These are phyloP conservation scores for Fraxinus floribunda DNA, from an alignment of 305 asterid genomes.

Conservation along the genomic window DNA sequence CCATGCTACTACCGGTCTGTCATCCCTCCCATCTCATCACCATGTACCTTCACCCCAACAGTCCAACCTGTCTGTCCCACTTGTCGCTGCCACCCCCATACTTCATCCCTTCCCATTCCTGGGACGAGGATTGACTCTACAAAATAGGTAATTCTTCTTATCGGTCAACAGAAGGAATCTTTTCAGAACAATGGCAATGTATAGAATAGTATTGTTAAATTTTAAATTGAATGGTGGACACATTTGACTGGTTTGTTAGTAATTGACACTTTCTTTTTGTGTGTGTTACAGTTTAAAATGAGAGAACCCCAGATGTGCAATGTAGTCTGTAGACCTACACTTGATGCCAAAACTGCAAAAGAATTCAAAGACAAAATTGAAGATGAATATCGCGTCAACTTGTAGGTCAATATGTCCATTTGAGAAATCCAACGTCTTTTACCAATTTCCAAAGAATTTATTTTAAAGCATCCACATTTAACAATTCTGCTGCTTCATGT, in stretches of 20 bases:
- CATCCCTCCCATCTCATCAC: neutral
- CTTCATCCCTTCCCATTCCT: neutral
- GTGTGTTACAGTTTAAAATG: slow-evolving; percentile 65
- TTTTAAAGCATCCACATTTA: neutral
- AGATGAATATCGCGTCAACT: slow-evolving; percentile 77
- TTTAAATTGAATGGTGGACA: neutral
- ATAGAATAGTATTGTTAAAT: neutral
- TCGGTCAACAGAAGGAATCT: neutral
- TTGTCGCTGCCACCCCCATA: neutral
- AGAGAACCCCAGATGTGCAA: slow-evolving; percentile 80
- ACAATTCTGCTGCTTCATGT: slow-evolving; percentile 15
- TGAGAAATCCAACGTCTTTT: slow-evolving; percentile 6
- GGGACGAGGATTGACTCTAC: neutral
- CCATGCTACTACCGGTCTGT: neutral
- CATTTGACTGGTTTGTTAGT: slow-evolving; percentile 1
- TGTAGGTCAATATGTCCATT: slow-evolving; percentile 42
- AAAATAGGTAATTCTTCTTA: neutral
- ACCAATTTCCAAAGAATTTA: neutral
- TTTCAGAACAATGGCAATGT: neutral
- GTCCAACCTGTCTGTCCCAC: neutral
- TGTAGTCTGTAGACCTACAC: slow-evolving; percentile 49
- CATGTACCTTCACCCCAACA: neutral
- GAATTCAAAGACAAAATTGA: slow-evolving; percentile 66
- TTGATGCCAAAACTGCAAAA: slow-evolving; percentile 68
- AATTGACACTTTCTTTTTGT: slow-evolving; percentile 22